These are phyloP conservation scores for Ophiocordyceps camponoti-saundersi DNA, from an alignment of 2,329 filamentous ascomycete genomes.

Conservation along the genomic window DNA sequence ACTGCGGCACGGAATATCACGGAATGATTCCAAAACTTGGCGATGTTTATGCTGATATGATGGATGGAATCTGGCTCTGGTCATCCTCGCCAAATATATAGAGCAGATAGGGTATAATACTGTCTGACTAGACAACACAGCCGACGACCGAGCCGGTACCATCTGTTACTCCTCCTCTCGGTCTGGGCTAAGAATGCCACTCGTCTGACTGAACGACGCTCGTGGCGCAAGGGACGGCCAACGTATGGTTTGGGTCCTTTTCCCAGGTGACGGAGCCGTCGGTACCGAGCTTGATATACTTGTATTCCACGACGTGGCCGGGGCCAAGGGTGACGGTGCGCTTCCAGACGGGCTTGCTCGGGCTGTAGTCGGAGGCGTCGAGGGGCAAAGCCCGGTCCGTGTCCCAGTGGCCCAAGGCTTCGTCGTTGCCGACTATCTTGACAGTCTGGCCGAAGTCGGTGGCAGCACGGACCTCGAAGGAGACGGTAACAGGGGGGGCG, in stretches of 20 bases:
- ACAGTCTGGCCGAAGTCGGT: slow-evolving; percentile 47
- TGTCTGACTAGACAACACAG: too few relatives aligned
- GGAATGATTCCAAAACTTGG: too few relatives aligned
- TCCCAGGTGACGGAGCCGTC: slow-evolving; percentile 47
- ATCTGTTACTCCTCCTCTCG: not conserved
- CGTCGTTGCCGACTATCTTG: slow-evolving; percentile 43
- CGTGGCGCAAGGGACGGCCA: slow-evolving; percentile 15
- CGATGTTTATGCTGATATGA: too few relatives aligned
- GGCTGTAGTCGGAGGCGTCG: slow-evolving; percentile 40
- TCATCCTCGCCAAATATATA: not conserved
- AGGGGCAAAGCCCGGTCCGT: slow-evolving; percentile 35
- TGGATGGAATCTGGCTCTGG: too few relatives aligned
- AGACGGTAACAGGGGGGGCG: slow-evolving; percentile 34
- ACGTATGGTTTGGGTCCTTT: slow-evolving; percentile 33
- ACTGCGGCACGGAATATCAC: too few relatives aligned
- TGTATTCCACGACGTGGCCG: slow-evolving; percentile 45
- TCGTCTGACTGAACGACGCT: slow-evolving; percentile 10
- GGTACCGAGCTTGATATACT: slow-evolving; percentile 44
- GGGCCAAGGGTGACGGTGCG: slow-evolving; percentile 34
- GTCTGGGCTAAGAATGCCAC: slow-evolving; percentile 10
- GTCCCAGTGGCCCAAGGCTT: slow-evolving; percentile 47
- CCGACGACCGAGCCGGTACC: not conserved
- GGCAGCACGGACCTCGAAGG: slow-evolving; percentile 40
- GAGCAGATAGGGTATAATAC: too few relatives aligned
- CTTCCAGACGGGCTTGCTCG: slow-evolving; percentile 43